These are phyloP conservation scores for Carallia brachiata DNA, from an alignment of 345 rosid genomes.

Conservation along the genomic window DNA sequence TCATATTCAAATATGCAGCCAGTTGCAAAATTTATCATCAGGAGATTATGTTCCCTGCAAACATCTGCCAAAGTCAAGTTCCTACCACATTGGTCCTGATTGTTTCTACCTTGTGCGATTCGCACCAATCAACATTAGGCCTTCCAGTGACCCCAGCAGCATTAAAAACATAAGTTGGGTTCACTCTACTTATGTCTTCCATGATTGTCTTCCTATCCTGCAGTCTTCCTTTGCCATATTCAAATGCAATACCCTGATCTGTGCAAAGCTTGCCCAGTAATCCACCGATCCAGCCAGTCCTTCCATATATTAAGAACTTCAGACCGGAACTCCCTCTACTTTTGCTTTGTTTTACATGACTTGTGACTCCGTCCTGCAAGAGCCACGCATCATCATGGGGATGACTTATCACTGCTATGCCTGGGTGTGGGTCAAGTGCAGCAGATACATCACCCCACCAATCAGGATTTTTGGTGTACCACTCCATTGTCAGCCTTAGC, in stretches of 20 bases:
- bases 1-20: conserved; percentile 62
- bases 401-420: conserved; percentile 12
- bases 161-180: conserved; percentile 55
- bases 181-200: conserved; percentile 38
- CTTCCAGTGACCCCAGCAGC: conserved; percentile 64
- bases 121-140: conserved; percentile 65
- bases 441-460: conserved; percentile 75
- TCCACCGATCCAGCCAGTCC: conserved; percentile 66
- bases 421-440: conserved; percentile 55
- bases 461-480: conserved; percentile 50
- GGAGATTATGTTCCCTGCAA: conserved; percentile 39
- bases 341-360: not conserved
- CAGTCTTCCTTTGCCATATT: conserved; percentile 53
- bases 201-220: conserved; percentile 46
- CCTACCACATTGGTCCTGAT: conserved; percentile 49
- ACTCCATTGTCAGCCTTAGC: conserved; percentile 50
- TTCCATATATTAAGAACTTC: conserved; percentile 55
- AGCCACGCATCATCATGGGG: conserved; percentile 20
- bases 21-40: conserved; percentile 57
- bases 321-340: conserved; percentile 19
- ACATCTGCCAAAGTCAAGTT: conserved; percentile 53
- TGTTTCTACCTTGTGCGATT: conserved; percentile 52
- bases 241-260: conserved; percentile 38
- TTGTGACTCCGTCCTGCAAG: not conserved
- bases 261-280: conserved; percentile 45